A percentile compares a stretch with the other conserved stretches of the same genome.
Evolutionary conservation across 2,329 filamentous ascomycete species (phyloP).

Genomic region (Phialocephala sp.): DNA sequence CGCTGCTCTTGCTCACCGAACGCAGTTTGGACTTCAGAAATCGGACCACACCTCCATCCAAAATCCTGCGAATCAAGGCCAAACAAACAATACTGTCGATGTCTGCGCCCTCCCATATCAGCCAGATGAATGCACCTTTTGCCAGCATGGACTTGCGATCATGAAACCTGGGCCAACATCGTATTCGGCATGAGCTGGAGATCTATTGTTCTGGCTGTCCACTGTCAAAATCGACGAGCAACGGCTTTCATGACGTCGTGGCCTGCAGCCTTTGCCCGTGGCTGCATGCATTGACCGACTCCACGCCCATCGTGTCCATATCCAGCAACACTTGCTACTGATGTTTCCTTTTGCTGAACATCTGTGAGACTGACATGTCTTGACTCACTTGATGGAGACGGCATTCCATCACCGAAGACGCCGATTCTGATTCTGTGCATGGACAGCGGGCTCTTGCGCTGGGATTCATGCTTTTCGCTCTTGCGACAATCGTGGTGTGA

Average conservation of each 20-base stretch:
- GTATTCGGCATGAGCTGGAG: neutral
- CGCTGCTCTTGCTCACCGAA: slow-evolving; percentile 5
- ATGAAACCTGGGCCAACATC: neutral
- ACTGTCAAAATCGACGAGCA: neutral
- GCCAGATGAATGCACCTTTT: slow-evolving; percentile 1
- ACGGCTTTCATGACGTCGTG: neutral
- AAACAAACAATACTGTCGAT: neutral
- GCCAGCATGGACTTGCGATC: slow-evolving; percentile 4
- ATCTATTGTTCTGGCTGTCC: neutral
- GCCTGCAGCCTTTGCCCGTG: slow-evolving; percentile 1
- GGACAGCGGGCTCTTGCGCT: neutral
- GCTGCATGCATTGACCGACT: slow-evolving; percentile 8
- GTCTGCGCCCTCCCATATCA: slow-evolving; percentile 1
- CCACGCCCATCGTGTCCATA: neutral
- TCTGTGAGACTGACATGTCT: neutral
- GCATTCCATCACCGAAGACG: neutral
- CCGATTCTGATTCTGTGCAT: slow-evolving; percentile 7
- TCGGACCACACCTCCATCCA: slow-evolving; percentile 3
- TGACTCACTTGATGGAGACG: neutral
- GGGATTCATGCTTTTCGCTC: slow-evolving; percentile 1
- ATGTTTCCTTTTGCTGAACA: slow-evolving; percentile 1
- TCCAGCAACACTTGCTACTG: neutral
- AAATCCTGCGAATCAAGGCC: neutral
- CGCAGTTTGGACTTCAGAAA: neutral
- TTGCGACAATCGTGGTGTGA: slow-evolving; percentile 5